These are phyloP conservation scores for Camelina hispida DNA, from an alignment of 345 rosid species.

Conservation along the genomic window DNA sequence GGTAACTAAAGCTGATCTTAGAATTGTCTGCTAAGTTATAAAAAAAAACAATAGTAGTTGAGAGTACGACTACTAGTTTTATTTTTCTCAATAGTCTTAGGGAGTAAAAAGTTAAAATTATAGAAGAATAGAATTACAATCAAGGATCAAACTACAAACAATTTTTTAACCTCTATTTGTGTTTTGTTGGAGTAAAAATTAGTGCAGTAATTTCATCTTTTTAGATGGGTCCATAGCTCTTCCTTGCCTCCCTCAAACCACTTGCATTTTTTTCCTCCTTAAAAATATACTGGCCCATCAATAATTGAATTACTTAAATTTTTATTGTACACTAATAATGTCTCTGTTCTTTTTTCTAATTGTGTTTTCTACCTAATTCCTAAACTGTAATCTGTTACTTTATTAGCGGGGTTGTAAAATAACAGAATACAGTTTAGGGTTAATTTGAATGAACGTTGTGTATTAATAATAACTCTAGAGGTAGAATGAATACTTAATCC, in stretches of 20 bases:
- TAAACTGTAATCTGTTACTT: background rate
- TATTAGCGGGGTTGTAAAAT: background rate
- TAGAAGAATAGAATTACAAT: background rate
- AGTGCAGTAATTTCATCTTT: conserved; percentile 31
- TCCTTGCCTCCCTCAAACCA: conserved; percentile 13
- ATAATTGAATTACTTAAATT: conserved; percentile 30
- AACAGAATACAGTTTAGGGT: too few species aligned
- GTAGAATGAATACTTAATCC: too few species aligned
- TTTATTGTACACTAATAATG: conserved; percentile 5
- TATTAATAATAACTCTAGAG: background rate
- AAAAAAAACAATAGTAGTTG: background rate
- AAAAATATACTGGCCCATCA: conserved; percentile 22
- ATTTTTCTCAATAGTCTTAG: background rate
- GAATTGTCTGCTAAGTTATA: conserved; percentile 16
- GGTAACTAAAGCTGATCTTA: conserved; percentile 28
- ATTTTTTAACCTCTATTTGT: background rate
- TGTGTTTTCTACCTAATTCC: conserved; percentile 7
- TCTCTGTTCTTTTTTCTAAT: background rate
- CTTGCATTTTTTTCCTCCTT: conserved; percentile 27
- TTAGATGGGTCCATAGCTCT: conserved; percentile 25
- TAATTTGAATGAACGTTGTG: background rate
- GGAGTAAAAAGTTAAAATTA: background rate
- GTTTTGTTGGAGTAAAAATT: conserved; percentile 26
- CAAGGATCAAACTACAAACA: background rate
- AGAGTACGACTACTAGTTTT: background rate